Base-by-base conservation (phyloP, 805 yeast species). In the Pichia heedii region DNA sequence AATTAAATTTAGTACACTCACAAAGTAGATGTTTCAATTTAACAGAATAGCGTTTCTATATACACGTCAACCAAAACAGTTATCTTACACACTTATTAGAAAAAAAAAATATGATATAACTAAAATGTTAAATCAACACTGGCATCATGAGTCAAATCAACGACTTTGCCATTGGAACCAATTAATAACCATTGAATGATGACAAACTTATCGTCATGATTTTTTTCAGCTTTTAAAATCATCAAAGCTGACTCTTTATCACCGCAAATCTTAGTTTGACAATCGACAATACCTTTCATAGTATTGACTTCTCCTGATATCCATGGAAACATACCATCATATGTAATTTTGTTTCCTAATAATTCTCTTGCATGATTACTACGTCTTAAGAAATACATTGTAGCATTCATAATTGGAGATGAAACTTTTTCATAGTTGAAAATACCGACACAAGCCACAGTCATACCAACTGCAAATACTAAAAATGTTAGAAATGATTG, bases 361-460 rank as follows among this genome's bases (percentile, higher is more conserved):
- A 66, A 56, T 21, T 74, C 76, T 43, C 77, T 70, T 11, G 88
- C 88, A 36, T 65, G 49, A 10, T 73, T 69, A 2, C 90, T 81
- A 57, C 96, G 72, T 58, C 98, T 76, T 53, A 90, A 65, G 50
- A 86, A 83, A 62, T 86, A 88, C 60, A 93, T 67, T 4, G 96
- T 83, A 7, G 95, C 89, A 34, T 83, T 76, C 54, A 90, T 83
- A 46, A 90, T 75, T 1, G 97, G 97, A 13, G 96, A 85, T 37
- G 84, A 79, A 18, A 88, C 79, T 60, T 88, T 89, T 61, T 93
- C 98, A 64, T 90, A 89, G 68, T 93, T 89, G 74, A 90, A 81
- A 54, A 90, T 84, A 26, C 84, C 73, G 26, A 73, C 67, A 39
- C 82, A 63, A 2, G 81, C 65, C 4, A 70, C 63, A 21, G 73